Percentiles rank a stretch among this genome's conserved stretches.
Conservation (phyloP, 108 stramenopile species). For the Skeletonema grethae region DNA sequence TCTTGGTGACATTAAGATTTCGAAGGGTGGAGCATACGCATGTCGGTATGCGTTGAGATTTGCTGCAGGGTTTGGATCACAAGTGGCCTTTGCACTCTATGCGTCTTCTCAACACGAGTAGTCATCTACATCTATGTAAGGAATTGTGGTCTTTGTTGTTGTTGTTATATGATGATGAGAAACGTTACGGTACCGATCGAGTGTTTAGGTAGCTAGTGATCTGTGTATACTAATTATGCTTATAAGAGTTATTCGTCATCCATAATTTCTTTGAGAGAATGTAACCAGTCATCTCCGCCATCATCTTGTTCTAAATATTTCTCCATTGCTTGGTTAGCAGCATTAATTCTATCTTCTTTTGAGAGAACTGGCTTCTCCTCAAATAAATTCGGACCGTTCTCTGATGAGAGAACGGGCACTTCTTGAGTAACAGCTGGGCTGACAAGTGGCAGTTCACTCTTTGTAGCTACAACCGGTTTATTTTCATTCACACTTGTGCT, state of each 20-base stretch:
- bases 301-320: conserved; percentile 76
- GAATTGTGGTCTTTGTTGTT: not conserved
- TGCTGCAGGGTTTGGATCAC: conserved; percentile 96
- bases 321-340: conserved; percentile 67
- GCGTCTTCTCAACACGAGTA: conserved; percentile 72
- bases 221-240: not conserved
- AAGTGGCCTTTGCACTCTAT: conserved; percentile 95
- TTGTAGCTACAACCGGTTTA: not conserved
- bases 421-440: conserved; percentile 3
- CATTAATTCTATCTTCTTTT: conserved; percentile 28
- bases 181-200: not conserved
- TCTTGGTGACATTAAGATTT: conserved; percentile 89
- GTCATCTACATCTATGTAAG: not conserved
- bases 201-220: not conserved
- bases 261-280: conserved; percentile 51
- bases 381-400: conserved; percentile 16
- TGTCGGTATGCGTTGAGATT: conserved; percentile 93
- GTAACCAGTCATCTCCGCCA: conserved; percentile 69
- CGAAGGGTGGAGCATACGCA: conserved; percentile 89
- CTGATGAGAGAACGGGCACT: not conserved
- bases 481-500: not conserved
- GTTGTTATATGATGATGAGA: not conserved
- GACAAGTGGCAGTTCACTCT: conserved; percentile 2
- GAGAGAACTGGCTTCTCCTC: conserved; percentile 38
- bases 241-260: conserved; percentile 36